Evolutionary conservation across 257 asterid species (phyloP), one percentile per base, ranked within the genome.

Genomic region (Haberlea rhodopensis): DNA sequence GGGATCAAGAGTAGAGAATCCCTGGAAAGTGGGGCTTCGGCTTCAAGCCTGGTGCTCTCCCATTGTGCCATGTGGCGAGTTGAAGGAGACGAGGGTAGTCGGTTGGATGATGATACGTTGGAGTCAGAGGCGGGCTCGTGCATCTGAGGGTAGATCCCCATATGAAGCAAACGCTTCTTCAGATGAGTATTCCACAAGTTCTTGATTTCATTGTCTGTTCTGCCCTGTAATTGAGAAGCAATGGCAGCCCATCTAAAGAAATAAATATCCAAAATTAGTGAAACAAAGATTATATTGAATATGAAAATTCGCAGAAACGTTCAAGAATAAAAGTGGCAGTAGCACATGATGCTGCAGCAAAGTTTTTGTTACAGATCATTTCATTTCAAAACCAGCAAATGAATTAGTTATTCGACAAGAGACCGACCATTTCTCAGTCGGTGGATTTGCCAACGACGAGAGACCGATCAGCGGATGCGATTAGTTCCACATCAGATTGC

Each of bases 51-150:
- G 20, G 99, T 95, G 53, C 88, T 82, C 82, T 92, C 99, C 99
- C 99, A 92, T 59, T 92, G 97, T 2, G 99, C 94, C 99, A 89
- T 89, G 95, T 92, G 99, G 24, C 96, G 96, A 3, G 91, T 81
- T 8, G 95, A 87, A n/a, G 91, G 83, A 13, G 88, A 72, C 3
- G 83, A 57, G 16, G 87, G 78, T 7, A 69, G 78, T 24, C 76
- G 59, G 48, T 29, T 75, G 5, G 67, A 63, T n/a, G n/a, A 43
- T 4, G 56, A 4, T 10, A 78, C 80, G 8, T 52, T 70, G 26
- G 80, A 32, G 0, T 54, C 22, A 1, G 81, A 48, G 13, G 76
- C 40, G 18, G 89, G 91, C 78, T 92, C 86, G 57, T 89, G 97
- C 3, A 96, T 92, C 25, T 63, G 83, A 8, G 97, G 99, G 31